Evolutionary conservation across 2,329 filamentous ascomycete genomes (phyloP), one percentile per base, ranked within the genome.

Genomic region (Bipolaris cookei): DNA sequence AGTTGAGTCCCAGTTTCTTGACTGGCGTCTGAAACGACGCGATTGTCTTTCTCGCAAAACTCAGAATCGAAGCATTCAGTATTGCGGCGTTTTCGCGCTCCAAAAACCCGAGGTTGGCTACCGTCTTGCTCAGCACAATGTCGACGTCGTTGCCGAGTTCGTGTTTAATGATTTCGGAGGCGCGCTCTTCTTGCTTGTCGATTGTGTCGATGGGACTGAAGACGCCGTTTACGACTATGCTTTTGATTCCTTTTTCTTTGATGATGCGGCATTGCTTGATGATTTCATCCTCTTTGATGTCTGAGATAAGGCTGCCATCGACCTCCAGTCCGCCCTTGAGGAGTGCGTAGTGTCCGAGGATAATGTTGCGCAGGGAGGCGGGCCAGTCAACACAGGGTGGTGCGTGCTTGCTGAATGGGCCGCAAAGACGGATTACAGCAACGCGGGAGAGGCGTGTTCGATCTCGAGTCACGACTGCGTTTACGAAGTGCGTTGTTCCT

Each of bases 201-300:
- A 78, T 62, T 8, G 81, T 79, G 65, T 88, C 85, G 21, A 86
- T 83, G 0, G 85, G 84, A 7, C 82, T 84, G 70, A 84, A 87
- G 7, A 86, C 80, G 1, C 85, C 84, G 4, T 82, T 80, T 4
- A 88, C 74, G 0, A 86, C 84, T 1, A 88, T 75, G 37, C 78
- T 78, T 18, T 71, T 75, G 49, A 82, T 71, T 1, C 77, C 76
- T 20, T 77, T 77, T 35, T 77, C 74, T 64, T 77, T 79, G 62
- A 82, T 81, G 18, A 75, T 72, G 4, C 65, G 74, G 54, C 79
- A 81, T 61, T 80, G 71, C 35, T 77, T 73, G 5, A 80, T 64
- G 18, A 82, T 72, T 76, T 83, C 76, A 21, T 72, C 69, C 64
- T 82, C 79, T 7, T 74, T 68, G 51, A 84, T 72, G 16, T 73